These are phyloP conservation scores for Cryptosporidium viatorum DNA, from an alignment of 169 alveolate species.

Conservation along the genomic window DNA sequence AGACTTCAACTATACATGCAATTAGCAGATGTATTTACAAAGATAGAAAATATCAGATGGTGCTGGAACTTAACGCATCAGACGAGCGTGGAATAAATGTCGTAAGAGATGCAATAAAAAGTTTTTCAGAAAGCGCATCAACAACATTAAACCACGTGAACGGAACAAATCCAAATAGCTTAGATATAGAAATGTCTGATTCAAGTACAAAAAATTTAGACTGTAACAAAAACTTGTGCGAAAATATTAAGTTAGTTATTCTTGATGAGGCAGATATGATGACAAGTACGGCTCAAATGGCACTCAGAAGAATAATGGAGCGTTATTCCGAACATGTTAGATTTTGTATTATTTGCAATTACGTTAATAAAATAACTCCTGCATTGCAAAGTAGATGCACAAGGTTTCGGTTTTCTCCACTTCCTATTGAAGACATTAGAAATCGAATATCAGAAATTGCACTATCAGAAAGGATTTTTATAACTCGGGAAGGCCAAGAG, in stretches of 20 bases:
- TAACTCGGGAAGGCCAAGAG: constrained; percentile 87
- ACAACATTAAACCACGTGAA: constrained; percentile 71
- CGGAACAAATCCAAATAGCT: constrained; percentile 51
- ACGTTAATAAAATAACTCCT: constrained; percentile 95
- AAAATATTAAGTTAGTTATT: constrained; percentile 90
- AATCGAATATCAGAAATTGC: constrained; percentile 89
- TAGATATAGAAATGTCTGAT: constrained; percentile 31
- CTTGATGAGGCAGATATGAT: constrained; percentile 98
- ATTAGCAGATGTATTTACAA: constrained; percentile 93
- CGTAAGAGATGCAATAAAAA: constrained; percentile 95
- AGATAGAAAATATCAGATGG: constrained; percentile 81
- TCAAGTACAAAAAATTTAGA: constrained; percentile 5
- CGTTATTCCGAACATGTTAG: constrained; percentile 95
- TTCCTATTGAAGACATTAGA: constrained; percentile 84
- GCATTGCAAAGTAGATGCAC: constrained; percentile 98
- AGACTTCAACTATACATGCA: constrained; percentile 94
- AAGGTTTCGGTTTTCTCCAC: constrained; percentile 92
- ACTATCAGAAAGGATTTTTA: constrained; percentile 85
- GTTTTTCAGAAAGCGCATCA: constrained; percentile 89
- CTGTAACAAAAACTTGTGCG: constrained; percentile 31
- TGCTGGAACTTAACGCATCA: constrained; percentile 96
- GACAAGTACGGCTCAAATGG: constrained; percentile 97
- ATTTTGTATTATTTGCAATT: constrained; percentile 97
- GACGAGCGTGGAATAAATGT: constrained; percentile 98
- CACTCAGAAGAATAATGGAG: constrained; percentile 98